Evolutionary conservation across 129 eudicot species (phyloP).

Genomic region (Pseudognaphalium luteoalbum): DNA sequence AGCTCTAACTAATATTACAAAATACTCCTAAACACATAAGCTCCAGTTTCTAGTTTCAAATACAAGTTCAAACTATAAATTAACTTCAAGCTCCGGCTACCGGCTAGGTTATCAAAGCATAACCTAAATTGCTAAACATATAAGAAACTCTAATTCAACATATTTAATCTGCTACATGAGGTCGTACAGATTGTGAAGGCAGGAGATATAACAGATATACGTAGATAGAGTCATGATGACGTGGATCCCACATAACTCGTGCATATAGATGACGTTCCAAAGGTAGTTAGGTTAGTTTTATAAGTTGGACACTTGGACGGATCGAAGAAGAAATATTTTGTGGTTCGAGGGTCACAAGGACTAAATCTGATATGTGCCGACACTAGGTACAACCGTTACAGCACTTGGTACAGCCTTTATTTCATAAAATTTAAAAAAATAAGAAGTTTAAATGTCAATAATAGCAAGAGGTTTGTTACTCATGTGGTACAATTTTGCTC

Average conservation of each 20-base stretch:
- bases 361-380: neutral
- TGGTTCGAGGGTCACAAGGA: conserved; percentile 7
- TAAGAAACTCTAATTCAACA: no score
- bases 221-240: conserved; percentile 24
- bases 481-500: conserved; percentile 12
- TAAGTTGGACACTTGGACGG: neutral
- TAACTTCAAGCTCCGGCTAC: no score
- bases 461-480: neutral
- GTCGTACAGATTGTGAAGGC: neutral
- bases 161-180: neutral
- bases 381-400: neutral
- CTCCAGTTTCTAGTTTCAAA: no score
- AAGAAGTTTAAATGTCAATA: neutral
- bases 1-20: no score
- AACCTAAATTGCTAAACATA: no score
- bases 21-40: no score
- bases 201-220: neutral
- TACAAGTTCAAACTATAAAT: no score
- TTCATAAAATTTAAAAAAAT: conserved; percentile 10
- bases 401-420: neutral
- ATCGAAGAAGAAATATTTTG: neutral
- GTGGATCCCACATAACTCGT: neutral
- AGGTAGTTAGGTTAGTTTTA: conserved; percentile 11
- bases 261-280: neutral
- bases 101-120: no score